Evolutionary conservation across 108 stramenopile species (phyloP), one percentile per base, ranked within the genome.

Genomic region (Pseudonitzschia pungens): DNA sequence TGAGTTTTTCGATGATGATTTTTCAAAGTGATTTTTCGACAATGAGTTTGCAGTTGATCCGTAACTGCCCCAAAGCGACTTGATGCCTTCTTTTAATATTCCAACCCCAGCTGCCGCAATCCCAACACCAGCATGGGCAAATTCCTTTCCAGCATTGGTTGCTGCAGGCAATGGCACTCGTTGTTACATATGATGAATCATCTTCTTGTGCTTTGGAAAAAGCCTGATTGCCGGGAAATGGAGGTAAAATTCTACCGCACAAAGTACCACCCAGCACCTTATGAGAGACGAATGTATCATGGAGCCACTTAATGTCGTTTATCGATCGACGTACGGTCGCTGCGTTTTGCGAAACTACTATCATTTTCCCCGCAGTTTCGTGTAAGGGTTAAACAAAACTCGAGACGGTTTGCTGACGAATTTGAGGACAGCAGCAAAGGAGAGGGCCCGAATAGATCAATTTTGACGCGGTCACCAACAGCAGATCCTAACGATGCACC

Each of bases 241-340:
- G 90, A 54, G 93, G 93, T 9, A 94, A 55, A 57, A 94, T 92
- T 65, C 93, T 70, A 26, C 93, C 93, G 74, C 93, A 94, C 18
- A 94, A 72, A 45, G 89, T 88, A 11, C 93, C 93, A 5, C 93
- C 93, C 2, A 90, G 83, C 21, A 75, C 77, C 68, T 87, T 89
- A 64, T 94, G 93, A 28, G 82, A 83, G 33, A 52, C 77, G 29
- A 94, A 82, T 21, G 89, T 90, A 41, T 87, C 86, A 71, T 94
- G 76, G 24, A 94, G 86, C 93, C 93, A 94, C 68, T 84, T 77
- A 72, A 94, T 78, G 77, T 94, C 93, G 11, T 80, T 70, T 80
- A 86, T 87, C 15, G 88, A 86, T n/a, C 93, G 83, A 50, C 89
- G 83, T 9, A 90, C 91, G n/a, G 87, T 80, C 11, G 72, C 74